A percentile compares a stretch with the other conserved stretches of the same genome.
Evolutionary conservation across 108 stramenopile genomes (phyloP).

Genomic region (Conticribra weissflogii): DNA sequence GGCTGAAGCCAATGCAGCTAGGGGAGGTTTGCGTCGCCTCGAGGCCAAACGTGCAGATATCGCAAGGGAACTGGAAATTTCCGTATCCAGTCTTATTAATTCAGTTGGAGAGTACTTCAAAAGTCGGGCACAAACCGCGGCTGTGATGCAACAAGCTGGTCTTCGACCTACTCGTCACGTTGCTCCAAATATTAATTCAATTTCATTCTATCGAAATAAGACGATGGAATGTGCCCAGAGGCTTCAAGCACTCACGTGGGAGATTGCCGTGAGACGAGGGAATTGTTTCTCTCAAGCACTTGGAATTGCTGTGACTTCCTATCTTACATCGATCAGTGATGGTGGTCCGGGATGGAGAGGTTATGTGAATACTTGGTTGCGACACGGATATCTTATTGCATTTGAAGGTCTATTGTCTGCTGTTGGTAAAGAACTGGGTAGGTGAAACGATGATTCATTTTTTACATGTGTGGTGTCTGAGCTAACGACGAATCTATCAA

Average conservation of each 20-base stretch:
- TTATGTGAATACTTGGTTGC: conserved; percentile 58
- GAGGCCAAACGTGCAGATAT: conserved; percentile 66
- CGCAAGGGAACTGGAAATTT: conserved; percentile 48
- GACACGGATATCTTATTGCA: conserved; percentile 84
- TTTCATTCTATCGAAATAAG: conserved; percentile 51
- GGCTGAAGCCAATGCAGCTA: conserved; percentile 9
- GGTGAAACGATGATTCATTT: conserved; percentile 61
- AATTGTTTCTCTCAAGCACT: conserved; percentile 86
- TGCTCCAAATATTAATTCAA: conserved; percentile 37
- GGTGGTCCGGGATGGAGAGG: conserved; percentile 65
- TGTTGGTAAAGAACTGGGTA: conserved; percentile 88
- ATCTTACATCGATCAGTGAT: conserved; percentile 74
- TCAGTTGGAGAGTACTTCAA: conserved; percentile 68
- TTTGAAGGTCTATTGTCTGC: conserved; percentile 89
- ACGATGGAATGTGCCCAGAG: conserved; percentile 69
- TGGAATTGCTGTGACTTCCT: conserved; percentile 77
- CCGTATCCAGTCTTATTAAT: conserved; percentile 24
- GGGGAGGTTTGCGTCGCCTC: conserved; percentile 80
- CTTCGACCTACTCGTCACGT: conserved; percentile 63
- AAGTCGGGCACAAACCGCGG: conserved; percentile 23
- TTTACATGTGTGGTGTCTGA: not conserved
- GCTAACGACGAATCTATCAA: not conserved
- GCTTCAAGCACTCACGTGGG: conserved; percentile 82
- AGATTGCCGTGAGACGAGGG: conserved; percentile 76
- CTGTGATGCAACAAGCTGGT: conserved; percentile 52